Percentiles rank a stretch among this genome's conserved stretches.
Evolutionary conservation across 768 basidiomycete genomes (phyloP).

Genomic region (Kwoniella pini): DNA sequence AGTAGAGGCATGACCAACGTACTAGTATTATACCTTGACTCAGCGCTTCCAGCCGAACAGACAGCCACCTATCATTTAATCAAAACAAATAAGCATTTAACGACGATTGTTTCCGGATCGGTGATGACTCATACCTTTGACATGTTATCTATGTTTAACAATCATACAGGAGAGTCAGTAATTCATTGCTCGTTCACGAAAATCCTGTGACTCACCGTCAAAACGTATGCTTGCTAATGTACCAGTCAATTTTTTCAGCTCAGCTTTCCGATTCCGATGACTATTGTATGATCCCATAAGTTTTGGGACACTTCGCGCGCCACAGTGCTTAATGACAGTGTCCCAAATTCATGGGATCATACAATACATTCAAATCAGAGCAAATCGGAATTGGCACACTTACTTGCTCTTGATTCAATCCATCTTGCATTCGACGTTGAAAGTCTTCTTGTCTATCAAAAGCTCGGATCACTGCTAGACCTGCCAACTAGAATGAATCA

Average conservation of each 20-base stretch:
- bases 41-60: constrained; percentile 66
- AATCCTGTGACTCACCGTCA: constrained; percentile 14
- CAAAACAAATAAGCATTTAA: too few relatives aligned
- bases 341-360: too few relatives aligned
- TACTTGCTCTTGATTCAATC: constrained; percentile 25
- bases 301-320: too few relatives aligned
- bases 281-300: too few relatives aligned
- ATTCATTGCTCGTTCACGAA: too few relatives aligned
- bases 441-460: constrained; percentile 32
- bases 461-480: constrained; percentile 37
- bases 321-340: too few relatives aligned
- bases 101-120: too few relatives aligned
- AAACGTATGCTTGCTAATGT: constrained; percentile 30
- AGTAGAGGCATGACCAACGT: not conserved
- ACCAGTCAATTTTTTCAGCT: too few relatives aligned
- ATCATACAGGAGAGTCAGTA: too few relatives aligned
- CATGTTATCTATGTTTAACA: not conserved
- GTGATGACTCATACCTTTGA: too few relatives aligned
- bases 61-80: constrained; percentile 66
- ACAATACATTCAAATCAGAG: too few relatives aligned
- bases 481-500: constrained; percentile 27
- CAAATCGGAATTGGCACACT: not conserved
- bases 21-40: constrained; percentile 65
- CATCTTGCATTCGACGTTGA: constrained; percentile 19
- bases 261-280: too few relatives aligned